Percentiles rank a stretch among this genome's conserved stretches.
Conservation (phyloP, 2,329 filamentous ascomycete genomes). For the Chaetoscypha palmicola region DNA sequence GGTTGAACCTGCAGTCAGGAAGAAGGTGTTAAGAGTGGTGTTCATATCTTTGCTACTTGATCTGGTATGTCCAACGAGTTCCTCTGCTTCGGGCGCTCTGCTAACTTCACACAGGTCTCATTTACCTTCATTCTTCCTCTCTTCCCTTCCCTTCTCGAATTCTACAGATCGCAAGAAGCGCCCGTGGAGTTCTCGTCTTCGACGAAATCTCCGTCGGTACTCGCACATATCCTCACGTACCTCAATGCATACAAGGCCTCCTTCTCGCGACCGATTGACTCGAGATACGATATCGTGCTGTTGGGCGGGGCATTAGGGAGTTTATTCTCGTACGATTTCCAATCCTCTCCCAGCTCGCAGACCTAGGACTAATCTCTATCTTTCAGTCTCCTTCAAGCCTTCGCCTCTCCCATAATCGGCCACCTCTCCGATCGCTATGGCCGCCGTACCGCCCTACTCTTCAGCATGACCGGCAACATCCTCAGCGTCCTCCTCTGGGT, state of each 20-base stretch:
- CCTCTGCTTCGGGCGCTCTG: neutral
- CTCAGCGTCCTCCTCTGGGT: slow-evolving; percentile 93
- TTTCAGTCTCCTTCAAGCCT: slow-evolving; percentile 69
- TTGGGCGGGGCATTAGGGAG: slow-evolving; percentile 90
- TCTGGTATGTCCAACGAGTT: slow-evolving; percentile 56
- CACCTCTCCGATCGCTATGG: slow-evolving; percentile 82
- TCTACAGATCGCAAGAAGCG: slow-evolving; percentile 82
- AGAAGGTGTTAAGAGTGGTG: slow-evolving; percentile 77
- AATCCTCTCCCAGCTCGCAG: neutral
- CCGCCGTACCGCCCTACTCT: slow-evolving; percentile 76
- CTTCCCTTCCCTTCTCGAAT: slow-evolving; percentile 90
- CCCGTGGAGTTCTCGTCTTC: slow-evolving; percentile 36
- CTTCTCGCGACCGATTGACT: slow-evolving; percentile 88
- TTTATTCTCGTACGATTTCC: slow-evolving; percentile 59
- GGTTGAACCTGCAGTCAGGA: slow-evolving; percentile 55
- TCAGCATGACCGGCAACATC: slow-evolving; percentile 90
- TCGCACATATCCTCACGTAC: slow-evolving; percentile 71
- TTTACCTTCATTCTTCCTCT: slow-evolving; percentile 98
- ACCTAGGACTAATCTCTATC: neutral
- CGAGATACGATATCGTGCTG: slow-evolving; percentile 93
- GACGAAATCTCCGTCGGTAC: slow-evolving; percentile 52
- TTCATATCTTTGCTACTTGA: slow-evolving; percentile 86
- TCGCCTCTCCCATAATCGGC: slow-evolving; percentile 89
- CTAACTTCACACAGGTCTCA: slow-evolving; percentile 60
- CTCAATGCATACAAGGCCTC: slow-evolving; percentile 92